Evolutionary conservation across 1,284 basidiomycete species (phyloP).

Genomic region (Salmacisia buchloeana): DNA sequence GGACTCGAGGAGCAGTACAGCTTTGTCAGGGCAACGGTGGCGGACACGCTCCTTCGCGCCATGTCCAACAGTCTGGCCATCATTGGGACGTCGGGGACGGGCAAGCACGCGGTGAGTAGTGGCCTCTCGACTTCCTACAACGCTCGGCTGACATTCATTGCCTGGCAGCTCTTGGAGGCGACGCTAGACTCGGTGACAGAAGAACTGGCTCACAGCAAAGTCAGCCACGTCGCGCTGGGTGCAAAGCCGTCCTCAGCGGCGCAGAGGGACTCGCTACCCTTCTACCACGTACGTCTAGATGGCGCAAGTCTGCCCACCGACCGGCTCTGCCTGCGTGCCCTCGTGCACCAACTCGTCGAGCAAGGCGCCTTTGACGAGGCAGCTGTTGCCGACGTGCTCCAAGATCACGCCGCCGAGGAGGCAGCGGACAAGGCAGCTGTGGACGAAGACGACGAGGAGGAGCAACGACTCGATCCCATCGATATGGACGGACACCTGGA

Average conservation of each 20-base stretch:
- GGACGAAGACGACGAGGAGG: slow-evolving; percentile 12
- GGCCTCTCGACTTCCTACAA: neutral
- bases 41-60: neutral
- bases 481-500: slow-evolving; percentile 14
- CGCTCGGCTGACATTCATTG: neutral
- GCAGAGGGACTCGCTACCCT: slow-evolving; percentile 4
- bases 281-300: slow-evolving; percentile 33
- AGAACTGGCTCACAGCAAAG: neutral
- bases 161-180: neutral
- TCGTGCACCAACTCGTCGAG: slow-evolving; percentile 42
- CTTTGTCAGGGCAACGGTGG: neutral
- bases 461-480: slow-evolving; percentile 1
- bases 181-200: neutral
- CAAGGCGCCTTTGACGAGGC: slow-evolving; percentile 31
- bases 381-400: neutral
- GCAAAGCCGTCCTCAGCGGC: neutral
- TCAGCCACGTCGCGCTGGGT: neutral
- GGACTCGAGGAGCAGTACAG: neutral
- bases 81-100: neutral
- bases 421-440: slow-evolving; percentile 7
- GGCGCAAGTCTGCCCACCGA: slow-evolving; percentile 39
- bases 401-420: slow-evolving; percentile 7
- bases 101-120: slow-evolving; percentile 3
- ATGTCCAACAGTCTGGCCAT: neutral
- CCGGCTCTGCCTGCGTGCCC: slow-evolving; percentile 37